These are phyloP conservation scores for Fusarium sambucinum DNA, from an alignment of 2,329 filamentous ascomycete genomes.

Conservation along the genomic window DNA sequence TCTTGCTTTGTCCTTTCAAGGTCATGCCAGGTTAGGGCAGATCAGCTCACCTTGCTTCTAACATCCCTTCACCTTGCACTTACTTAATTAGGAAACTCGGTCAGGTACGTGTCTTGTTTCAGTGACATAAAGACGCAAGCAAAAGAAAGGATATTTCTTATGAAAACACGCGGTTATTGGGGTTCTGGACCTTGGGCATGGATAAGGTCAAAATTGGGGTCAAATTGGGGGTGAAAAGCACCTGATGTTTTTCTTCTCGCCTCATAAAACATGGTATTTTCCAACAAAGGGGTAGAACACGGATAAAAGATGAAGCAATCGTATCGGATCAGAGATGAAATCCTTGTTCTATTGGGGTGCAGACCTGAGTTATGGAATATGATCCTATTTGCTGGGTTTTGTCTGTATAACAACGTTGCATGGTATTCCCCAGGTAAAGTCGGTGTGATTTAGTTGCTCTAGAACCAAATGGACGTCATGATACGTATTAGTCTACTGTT, in stretches of 20 bases:
- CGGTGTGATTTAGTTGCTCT: constrained; percentile 16
- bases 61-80: constrained; percentile 23
- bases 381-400: constrained; percentile 30
- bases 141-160: neutral
- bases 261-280: constrained; percentile 2
- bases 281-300: constrained; percentile 1
- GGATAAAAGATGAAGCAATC: constrained; percentile 9
- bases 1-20: neutral
- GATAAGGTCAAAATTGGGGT: neutral
- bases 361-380: constrained; percentile 5
- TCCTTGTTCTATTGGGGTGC: constrained; percentile 25
- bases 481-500: neutral
- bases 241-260: constrained; percentile 15
- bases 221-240: constrained; percentile 8
- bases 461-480: neutral
- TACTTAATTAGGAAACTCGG: constrained; percentile 26
- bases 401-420: constrained; percentile 22
- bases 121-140: constrained; percentile 25
- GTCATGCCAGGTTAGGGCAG: neutral
- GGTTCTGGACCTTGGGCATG: constrained; percentile 34
- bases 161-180: constrained; percentile 34
- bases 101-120: constrained; percentile 21
- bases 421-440: constrained; percentile 12
- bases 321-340: constrained; percentile 20
- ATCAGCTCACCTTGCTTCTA: constrained; percentile 35